Evolutionary conservation across 306 rosid genomes (phyloP).

Genomic region (Citrullus amarus): DNA sequence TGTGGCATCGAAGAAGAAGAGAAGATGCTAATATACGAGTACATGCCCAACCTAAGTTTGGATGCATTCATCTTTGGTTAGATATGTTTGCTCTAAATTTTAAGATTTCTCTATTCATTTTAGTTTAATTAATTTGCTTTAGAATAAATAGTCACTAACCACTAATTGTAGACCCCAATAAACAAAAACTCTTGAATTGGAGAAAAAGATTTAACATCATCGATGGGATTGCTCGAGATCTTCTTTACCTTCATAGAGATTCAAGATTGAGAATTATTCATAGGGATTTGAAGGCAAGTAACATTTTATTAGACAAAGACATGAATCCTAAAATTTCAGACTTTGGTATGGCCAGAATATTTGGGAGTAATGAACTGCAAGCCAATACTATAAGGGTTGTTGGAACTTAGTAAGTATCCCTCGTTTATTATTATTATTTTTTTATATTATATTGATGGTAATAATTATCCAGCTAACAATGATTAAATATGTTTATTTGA

Average conservation of each 20-base stretch:
- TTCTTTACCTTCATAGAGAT: neutral
- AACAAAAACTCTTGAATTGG: neutral
- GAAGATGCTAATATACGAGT: neutral
- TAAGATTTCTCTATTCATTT: neutral
- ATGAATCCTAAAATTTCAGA: neutral
- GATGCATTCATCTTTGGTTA: neutral
- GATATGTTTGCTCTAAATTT: neutral
- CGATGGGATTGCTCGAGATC: constrained; percentile 1
- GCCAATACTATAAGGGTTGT: neutral
- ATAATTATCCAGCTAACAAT: neutral
- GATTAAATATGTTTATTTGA: neutral
- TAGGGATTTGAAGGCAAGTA: neutral
- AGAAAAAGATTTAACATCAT: neutral
- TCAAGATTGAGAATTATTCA: constrained; percentile 2
- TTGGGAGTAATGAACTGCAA: neutral
- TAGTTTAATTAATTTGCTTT: neutral
- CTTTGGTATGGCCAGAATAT: constrained; percentile 2
- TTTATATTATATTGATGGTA: neutral
- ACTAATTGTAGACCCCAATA: neutral
- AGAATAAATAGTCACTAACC: neutral
- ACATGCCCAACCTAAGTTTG: neutral
- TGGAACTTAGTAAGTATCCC: constrained; percentile 6
- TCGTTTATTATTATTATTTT: neutral
- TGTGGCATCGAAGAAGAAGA: neutral
- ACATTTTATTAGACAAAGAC: neutral